These are phyloP conservation scores for Clavispora asparagi DNA, from an alignment of 805 yeast species.

Conservation along the genomic window DNA sequence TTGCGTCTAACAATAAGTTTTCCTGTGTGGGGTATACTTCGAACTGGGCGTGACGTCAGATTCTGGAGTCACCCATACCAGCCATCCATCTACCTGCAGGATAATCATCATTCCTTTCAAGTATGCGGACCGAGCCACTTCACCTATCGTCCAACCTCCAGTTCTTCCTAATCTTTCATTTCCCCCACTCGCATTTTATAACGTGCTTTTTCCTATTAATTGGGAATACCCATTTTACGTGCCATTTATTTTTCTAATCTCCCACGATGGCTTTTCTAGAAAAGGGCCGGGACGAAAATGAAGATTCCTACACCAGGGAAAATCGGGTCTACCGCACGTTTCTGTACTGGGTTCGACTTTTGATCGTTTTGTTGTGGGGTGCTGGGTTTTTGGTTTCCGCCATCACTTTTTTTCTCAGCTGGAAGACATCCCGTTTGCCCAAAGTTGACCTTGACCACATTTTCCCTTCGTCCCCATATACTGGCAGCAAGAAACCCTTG, in stretches of 20 bases:
- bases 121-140: background rate
- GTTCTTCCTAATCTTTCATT: background rate
- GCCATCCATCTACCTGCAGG: background rate
- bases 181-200: background rate
- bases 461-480: conserved; percentile 6
- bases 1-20: background rate
- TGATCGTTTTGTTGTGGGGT: conserved; percentile 34
- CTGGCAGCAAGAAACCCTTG: conserved; percentile 19
- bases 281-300: background rate
- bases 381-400: conserved; percentile 21
- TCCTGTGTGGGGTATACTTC: background rate
- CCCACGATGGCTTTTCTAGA: background rate
- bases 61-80: background rate
- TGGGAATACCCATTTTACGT: background rate
- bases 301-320: background rate
- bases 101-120: background rate
- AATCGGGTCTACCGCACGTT: conserved; percentile 2
- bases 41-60: background rate
- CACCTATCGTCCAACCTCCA: too few relatives aligned
- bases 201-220: too few relatives aligned
- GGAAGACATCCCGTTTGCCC: background rate
- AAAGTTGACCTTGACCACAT: background rate
- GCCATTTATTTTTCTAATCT: background rate
- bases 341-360: conserved; percentile 11
- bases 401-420: conserved; percentile 4